A percentile compares a stretch with the other conserved stretches of the same genome.
phyloP scores from a whole-genome alignment of 441 rosid genomes.

The Erodium texanum region DNA sequence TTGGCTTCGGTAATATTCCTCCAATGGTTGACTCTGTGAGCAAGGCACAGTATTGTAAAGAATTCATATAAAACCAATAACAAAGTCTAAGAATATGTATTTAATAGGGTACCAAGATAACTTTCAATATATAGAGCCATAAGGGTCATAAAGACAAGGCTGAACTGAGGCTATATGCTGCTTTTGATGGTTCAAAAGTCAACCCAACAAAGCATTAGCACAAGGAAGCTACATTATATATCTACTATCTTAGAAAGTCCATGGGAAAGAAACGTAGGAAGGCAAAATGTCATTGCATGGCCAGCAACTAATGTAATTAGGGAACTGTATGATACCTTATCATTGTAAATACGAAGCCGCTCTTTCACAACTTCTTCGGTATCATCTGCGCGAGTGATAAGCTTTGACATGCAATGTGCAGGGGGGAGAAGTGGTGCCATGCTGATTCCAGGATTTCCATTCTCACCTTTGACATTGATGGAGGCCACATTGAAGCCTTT shows the following conservation, averaged over 20 bases:
- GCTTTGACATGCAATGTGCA: constrained; percentile 48
- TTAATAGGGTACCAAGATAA: too few relatives aligned
- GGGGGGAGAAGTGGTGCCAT: constrained; percentile 69
- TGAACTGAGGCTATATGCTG: too few relatives aligned
- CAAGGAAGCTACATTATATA: too few relatives aligned
- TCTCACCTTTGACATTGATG: constrained; percentile 41
- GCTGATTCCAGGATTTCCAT: constrained; percentile 43
- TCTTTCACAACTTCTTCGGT: constrained; percentile 60
- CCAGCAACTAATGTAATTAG: not conserved
- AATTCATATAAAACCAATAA: constrained; percentile 1
- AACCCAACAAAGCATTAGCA: too few relatives aligned
- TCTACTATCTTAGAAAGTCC: too few relatives aligned
- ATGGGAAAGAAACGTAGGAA: too few relatives aligned
- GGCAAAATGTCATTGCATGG: not conserved
- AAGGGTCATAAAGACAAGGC: too few relatives aligned
- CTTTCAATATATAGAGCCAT: too few relatives aligned
- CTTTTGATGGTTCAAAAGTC: too few relatives aligned
- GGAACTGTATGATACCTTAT: constrained; percentile 30
- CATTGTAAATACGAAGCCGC: constrained; percentile 45
- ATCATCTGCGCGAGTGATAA: constrained; percentile 50
- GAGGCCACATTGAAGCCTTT: constrained; percentile 46
- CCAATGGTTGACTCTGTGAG: constrained; percentile 57
- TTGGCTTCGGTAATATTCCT: constrained; percentile 43
- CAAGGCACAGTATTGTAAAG: not conserved
- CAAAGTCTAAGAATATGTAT: not conserved